Evolutionary conservation across 2,329 filamentous ascomycete species (phyloP), one percentile per base, ranked within the genome.

Genomic region (Talaromyces rugulosus): DNA sequence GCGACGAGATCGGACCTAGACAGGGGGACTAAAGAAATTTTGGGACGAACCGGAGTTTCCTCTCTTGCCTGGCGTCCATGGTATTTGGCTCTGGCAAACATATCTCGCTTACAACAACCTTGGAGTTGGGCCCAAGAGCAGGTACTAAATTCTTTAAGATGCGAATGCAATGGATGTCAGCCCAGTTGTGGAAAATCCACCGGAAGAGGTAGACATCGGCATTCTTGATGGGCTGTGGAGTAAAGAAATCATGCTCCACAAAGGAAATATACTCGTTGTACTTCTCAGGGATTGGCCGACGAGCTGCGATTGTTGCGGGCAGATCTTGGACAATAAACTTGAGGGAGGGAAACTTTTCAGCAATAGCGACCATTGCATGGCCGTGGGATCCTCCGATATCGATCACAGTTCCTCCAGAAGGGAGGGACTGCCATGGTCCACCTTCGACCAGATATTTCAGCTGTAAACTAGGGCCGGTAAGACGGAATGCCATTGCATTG

Each of bases 281-380:
- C 8, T 50, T 47, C 11, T 56, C 9, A 12, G 59, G 56, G 3
- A 63, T 57, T 8, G 44, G 44, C 2, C 34, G 53, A 12, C 36
- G 42, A 30, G 51, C 52, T 14, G 75, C 64, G 28, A 71, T 65
- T 6, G 74, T 74, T 40, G 77, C 68, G 5, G 74, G 71, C 12
- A 83, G 72, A 64, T 83, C 81, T 63, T 83, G 78, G 0, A 83
- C 84, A 31, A 86, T 72, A 68, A 86, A 85, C 59, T 75, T 78
- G 66, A 85, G 78, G 50, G 81, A 78, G 59, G 76, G 75, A 71
- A 81, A 85, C 60, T 72, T 73, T 64, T 76, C 75, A 2, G 83
- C 85, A 56, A 87, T 73, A 6, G 80, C 82, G 18, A 83, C 77
- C 57, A 78, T 81, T n/a, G 83, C 80, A 56, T 85, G 83, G 0